These are phyloP conservation scores for Kazachstania psychrophila DNA, from an alignment of 805 yeast species.

Conservation along the genomic window DNA sequence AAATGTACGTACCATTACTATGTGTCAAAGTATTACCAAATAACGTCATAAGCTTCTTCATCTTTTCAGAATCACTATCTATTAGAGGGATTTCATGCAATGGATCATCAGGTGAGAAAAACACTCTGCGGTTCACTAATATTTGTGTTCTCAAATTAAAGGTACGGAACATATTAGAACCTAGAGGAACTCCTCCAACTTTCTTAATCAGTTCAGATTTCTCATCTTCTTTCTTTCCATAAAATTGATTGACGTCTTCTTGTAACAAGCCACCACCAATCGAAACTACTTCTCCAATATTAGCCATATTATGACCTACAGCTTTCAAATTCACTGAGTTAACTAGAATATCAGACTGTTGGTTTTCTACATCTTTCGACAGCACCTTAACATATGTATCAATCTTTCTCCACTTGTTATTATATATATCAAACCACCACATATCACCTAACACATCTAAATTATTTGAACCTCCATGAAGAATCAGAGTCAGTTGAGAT, in stretches of 20 bases:
- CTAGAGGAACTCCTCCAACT: conserved; percentile 6
- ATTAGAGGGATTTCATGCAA: background rate
- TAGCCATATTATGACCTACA: conserved; percentile 24
- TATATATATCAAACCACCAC: conserved; percentile 41
- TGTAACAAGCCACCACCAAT: conserved; percentile 27
- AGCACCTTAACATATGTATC: conserved; percentile 6
- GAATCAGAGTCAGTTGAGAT: conserved; percentile 13
- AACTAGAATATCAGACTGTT: too few relatives aligned
- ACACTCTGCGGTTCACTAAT: conserved; percentile 3
- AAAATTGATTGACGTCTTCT: conserved; percentile 19
- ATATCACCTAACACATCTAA: conserved; percentile 36
- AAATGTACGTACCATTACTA: conserved; percentile 10
- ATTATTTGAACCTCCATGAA: conserved; percentile 34
- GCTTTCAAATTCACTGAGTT: conserved; percentile 13
- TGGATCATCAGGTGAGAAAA: background rate
- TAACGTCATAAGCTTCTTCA: background rate
- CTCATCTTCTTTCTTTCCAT: background rate
- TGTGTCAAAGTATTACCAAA: conserved; percentile 6
- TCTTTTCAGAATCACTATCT: background rate
- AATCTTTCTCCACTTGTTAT: conserved; percentile 34
- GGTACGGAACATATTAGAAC: conserved; percentile 11
- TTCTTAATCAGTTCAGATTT: conserved; percentile 1
- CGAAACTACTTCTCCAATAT: conserved; percentile 17
- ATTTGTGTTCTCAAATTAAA: conserved; percentile 14
- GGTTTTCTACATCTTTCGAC: background rate